Evolutionary conservation across 371 early-diverging fungal genomes (phyloP), one percentile per base, ranked within the genome.

Genomic region (Rhizomucor miehei): DNA sequence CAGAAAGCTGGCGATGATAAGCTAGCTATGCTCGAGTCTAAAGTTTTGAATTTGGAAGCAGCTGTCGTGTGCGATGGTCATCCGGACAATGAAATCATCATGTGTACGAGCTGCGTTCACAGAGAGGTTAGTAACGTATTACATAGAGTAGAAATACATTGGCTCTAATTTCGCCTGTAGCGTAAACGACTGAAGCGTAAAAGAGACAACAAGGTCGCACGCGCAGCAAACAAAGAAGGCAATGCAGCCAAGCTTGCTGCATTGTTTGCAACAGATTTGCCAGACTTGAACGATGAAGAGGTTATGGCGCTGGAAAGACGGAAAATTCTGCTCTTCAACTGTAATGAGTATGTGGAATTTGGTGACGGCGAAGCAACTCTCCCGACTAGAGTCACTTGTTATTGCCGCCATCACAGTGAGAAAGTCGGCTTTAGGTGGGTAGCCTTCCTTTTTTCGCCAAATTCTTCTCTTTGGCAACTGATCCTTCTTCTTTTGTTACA

Each of bases 361-460:
- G 73, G 77, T 61, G 76, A 74, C 48, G 92, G 92, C 25, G 90
- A 90, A 65, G 84, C 84, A 0, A 81, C 86, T 13, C 63, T 92
- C 23, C 91, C 92, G 6, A 86, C 89, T 1, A 69, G 92, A 35
- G 83, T 92, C 25, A 90, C 91, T 0, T 91, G 92, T 66, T 91
- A 91, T 59, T 90, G 90, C 66, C 85, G 92, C 9, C 92, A 91
- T 57, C 90, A 90, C 60, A 79, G 79, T 58, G 96, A 95, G 65
- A 94, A 93, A 69, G 73, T 81, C 11, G 96, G 96, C 0, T 95
- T 95, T 62, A 86, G 71, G 86, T 70, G 68, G 52, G 20, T 23
- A 25, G 52, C n/a, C n/a, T n/a, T n/a, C n/a, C n/a, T n/a, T n/a
- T n/a, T n/a, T n/a, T n/a, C n/a, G n/a, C 8, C 35, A 35, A 19